phyloP scores from a whole-genome alignment of 2,329 filamentous ascomycete genomes.

The Cladorrhinum sp. region DNA sequence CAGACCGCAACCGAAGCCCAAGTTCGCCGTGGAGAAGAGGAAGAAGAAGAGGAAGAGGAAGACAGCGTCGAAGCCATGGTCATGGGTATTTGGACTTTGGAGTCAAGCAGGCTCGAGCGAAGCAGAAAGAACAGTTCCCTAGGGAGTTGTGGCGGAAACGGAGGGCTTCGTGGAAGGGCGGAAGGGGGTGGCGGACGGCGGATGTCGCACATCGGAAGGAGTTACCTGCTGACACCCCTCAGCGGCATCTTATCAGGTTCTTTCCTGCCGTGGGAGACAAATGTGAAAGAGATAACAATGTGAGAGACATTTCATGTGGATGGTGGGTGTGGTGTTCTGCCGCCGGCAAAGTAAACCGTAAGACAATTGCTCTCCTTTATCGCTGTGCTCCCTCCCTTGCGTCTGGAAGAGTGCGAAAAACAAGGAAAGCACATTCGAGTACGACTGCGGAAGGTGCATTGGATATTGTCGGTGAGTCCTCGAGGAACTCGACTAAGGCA shows the following conservation, averaged over 20 bases:
- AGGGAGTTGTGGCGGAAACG: not conserved
- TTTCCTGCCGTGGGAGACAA: not conserved
- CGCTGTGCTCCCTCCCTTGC: not conserved
- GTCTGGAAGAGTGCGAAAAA: not conserved
- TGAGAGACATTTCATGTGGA: not conserved
- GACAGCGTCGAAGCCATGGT: not conserved
- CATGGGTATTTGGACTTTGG: not conserved
- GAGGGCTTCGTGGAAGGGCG: not conserved
- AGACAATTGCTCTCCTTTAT: not conserved
- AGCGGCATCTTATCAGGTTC: constrained; percentile 4
- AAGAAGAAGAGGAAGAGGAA: not conserved
- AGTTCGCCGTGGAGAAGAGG: constrained; percentile 3
- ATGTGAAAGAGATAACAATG: not conserved
- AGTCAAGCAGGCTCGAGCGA: not conserved
- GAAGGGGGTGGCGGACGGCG: not conserved
- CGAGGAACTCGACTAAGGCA: not conserved
- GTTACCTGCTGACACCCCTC: not conserved
- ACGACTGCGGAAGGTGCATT: not conserved
- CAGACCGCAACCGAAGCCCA: not conserved
- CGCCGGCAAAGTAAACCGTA: not conserved
- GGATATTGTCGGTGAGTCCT: not conserved
- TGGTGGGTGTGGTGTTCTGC: not conserved
- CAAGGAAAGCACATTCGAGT: not conserved
- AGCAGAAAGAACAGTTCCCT: not conserved
- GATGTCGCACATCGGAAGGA: constrained; percentile 3